These are phyloP conservation scores for Radiomyces spectabilis DNA, from an alignment of 192 early-diverging fungal species.

Conservation along the genomic window DNA sequence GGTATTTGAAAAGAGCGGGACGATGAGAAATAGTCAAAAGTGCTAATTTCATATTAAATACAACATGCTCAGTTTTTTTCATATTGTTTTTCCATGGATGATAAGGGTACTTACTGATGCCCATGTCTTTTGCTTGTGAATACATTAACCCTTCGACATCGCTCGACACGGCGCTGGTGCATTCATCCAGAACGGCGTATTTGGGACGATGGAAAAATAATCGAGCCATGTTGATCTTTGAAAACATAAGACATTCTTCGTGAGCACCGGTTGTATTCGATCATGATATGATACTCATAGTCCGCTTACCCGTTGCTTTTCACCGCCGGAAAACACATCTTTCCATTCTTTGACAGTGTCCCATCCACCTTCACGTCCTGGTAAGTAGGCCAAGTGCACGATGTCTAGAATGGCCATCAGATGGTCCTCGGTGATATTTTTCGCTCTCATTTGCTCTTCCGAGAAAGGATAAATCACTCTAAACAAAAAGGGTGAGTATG, in stretches of 20 bases:
- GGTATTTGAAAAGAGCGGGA: slow-evolving; percentile 94
- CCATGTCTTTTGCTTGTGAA: slow-evolving; percentile 46
- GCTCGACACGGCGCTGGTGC: slow-evolving; percentile 83
- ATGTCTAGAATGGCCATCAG: slow-evolving; percentile 72
- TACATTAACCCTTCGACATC: slow-evolving; percentile 93
- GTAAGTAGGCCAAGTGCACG: slow-evolving; percentile 77
- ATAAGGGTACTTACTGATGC: slow-evolving; percentile 30
- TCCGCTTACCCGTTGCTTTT: slow-evolving; percentile 70
- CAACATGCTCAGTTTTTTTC: not conserved
- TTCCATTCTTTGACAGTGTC: slow-evolving; percentile 83
- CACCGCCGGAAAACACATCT: slow-evolving; percentile 92
- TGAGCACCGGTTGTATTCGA: not conserved
- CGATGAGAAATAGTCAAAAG: slow-evolving; percentile 94
- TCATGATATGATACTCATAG: not conserved
- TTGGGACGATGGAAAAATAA: slow-evolving; percentile 94
- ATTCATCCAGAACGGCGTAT: slow-evolving; percentile 97
- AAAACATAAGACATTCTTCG: not conserved
- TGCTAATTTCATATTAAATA: slow-evolving; percentile 57
- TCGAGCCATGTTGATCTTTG: slow-evolving; percentile 85
- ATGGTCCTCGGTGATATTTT: slow-evolving; percentile 66
- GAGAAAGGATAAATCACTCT: slow-evolving; percentile 93
- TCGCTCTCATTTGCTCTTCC: slow-evolving; percentile 63
- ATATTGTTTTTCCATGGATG: not conserved
- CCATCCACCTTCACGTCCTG: slow-evolving; percentile 89
- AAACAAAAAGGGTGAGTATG: not conserved